These are phyloP conservation scores for Cryptomeria japonica DNA, from an alignment of 75 land plant genomes.

Conservation along the genomic window DNA sequence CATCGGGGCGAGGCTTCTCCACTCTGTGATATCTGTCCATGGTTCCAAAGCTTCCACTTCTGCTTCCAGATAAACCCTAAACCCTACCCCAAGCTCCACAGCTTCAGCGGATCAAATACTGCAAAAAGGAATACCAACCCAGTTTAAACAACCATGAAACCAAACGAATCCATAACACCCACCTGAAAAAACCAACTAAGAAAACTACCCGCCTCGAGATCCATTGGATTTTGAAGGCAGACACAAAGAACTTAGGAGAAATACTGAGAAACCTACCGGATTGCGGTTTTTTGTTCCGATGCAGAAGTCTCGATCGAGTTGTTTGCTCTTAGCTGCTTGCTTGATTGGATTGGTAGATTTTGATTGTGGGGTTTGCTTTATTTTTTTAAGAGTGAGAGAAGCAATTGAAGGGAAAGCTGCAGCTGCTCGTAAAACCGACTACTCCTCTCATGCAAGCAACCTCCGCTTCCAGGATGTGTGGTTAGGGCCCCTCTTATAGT, in stretches of 20 bases:
- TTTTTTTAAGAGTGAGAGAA: neutral
- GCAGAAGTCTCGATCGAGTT: neutral
- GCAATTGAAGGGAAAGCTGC: neutral
- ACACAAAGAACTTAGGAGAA: neutral
- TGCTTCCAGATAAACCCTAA: neutral
- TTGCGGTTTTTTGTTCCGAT: neutral
- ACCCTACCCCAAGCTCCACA: neutral
- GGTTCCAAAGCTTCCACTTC: neutral
- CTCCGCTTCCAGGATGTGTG: neutral
- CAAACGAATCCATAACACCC: neutral
- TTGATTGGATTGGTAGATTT: neutral
- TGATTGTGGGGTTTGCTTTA: neutral
- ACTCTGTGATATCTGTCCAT: slow-evolving; percentile 90
- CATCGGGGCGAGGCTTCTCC: slow-evolving; percentile 73
- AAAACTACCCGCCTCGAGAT: too few species aligned
- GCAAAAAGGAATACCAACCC: neutral
- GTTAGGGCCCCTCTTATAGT: neutral
- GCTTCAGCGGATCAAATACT: neutral
- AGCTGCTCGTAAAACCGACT: neutral
- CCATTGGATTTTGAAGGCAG: too few species aligned
- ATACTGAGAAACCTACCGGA: neutral
- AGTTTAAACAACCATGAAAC: neutral
- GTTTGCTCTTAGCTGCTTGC: neutral
- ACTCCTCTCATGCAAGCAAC: neutral
- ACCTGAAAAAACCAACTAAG: neutral